Conservation (phyloP, 768 basidiomycete species). For the Daedaleopsis nitida region DNA sequence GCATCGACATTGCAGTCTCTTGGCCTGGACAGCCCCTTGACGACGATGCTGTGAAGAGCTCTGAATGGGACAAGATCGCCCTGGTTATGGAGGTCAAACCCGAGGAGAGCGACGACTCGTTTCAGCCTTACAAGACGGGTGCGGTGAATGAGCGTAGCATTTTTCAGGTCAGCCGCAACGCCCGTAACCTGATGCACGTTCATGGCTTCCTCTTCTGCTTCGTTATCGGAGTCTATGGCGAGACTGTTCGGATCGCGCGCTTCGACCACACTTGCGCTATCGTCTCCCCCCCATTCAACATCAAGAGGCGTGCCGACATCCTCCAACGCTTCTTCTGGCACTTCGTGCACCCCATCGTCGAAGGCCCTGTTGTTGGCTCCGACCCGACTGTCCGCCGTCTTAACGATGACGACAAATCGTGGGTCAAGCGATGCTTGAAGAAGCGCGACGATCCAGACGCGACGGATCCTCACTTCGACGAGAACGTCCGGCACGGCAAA, state of each 20-base stretch:
- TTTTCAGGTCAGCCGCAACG: not conserved
- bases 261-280: constrained; percentile 12
- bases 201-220: constrained; percentile 6
- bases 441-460: not conserved
- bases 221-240: constrained; percentile 14
- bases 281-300: constrained; percentile 1
- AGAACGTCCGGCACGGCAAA: not conserved
- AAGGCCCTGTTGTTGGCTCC: constrained; percentile 3
- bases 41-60: not conserved
- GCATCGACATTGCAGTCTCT: constrained; percentile 2
- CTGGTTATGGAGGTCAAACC: no score
- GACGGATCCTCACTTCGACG: not conserved
- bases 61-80: not conserved
- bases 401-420: no score
- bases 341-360: constrained; percentile 6
- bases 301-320: not conserved
- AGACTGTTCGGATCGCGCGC: constrained; percentile 4
- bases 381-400: no score
- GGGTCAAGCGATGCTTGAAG: not conserved
- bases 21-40: constrained; percentile 1
- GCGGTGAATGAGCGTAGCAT: no score
- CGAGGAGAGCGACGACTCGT: not conserved
- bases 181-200: constrained; percentile 7
- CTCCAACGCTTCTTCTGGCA: constrained; percentile 14
- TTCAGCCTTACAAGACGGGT: not conserved